Base-by-base conservation (phyloP, 192 early-diverging fungal genomes). In the Coemansia sp. region DNA sequence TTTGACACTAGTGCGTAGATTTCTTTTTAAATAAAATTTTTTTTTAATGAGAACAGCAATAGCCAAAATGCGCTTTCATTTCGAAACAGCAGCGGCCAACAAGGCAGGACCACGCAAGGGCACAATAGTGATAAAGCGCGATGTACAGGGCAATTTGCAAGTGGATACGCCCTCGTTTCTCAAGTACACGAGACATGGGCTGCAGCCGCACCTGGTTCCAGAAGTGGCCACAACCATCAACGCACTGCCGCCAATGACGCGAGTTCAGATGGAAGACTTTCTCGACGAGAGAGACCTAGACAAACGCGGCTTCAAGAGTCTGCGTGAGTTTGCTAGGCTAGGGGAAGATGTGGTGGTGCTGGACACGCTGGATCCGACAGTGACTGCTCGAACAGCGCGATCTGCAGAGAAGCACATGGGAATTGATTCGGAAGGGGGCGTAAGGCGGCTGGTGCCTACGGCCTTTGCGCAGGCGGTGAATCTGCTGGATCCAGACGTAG, bases 211-310 rank as follows among this genome's bases (percentile, higher is more conserved):
- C 19, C 52, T 79, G 39, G 65, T 79, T 33, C 76, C 58, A 14
- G 76, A 79, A 26, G 62, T 79, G 14, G 70, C 65, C n/a, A 55
- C 70, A 3, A 55, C 63, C 54, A 23, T 78, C 5, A 58, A 18
- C 8, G 53, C 20, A n/a, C 58, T 68, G 50, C 70, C 76, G 16
- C 44, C 55, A 28, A 48, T 49, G 7, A 72, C 65, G 10, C 76
- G 65, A n/a, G 53, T 78, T 14, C 68, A 78, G 61, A 20, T 72
- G 13, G 76, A 78, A 39, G 76, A 72, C 51, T 78, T 78, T 61
- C 21, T 78, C 28, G 69, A 62, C n/a, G 53, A 41, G 30, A 61
- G 63, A 7, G 14, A 21, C 6, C 21, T 54, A 0, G 61, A 39
- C 19, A 54, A 42, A n/a, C 48, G 55, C 11, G 33, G 37, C 19